Base-by-base conservation (phyloP, 1,139 yeast species). In the Suhomyces bolitotheri region DNA sequence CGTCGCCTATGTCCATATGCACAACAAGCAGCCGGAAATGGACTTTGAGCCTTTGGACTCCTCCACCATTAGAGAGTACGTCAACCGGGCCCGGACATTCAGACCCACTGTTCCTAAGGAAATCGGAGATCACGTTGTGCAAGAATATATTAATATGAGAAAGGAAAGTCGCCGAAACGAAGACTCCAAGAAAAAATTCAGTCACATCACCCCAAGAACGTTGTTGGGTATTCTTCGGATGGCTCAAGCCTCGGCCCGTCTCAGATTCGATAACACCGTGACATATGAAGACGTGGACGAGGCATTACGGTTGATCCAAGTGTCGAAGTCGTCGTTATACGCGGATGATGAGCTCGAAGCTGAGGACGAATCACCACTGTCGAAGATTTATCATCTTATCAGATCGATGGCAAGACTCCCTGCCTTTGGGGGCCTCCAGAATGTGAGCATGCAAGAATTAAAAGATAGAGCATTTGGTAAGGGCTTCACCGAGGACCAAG, bases 171-270 rank as follows among this genome's bases (percentile, higher is more conserved):
- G 85, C 53, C 66, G 78, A 40, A 82, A 84, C 53, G 94, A 85
- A 57, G 84, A 82, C 39, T 80, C 92, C 19, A 80, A 77, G 41
- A 78, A 78, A 52, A 87, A 89, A 43, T 85, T 92, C 57, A 80
- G 92, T 31, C 97, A 90, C 61, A 84, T 95, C 16, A 89, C 98
- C 0, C 97, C 97, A 38, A 82, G 99, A 71, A 89, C 97, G 2
- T 72, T 94, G 45, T 71, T 94, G 44, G 98, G 95, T 49, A 82
- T 94, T 36, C 68, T 94, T 51, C 82, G 99, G 66, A 73, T 94
- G 74, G 78, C 98, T 1, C 97, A 92, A 63, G 98, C 97, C 0
- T 73, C 86, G 44, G 97, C 98, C 0, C 78, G 97, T 53, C 71
- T 94, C 43, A 76, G 97, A 53, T 87, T 92, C 58, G 81, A 82